Percentiles rank a stretch among this genome's conserved stretches.
phyloP scores from a whole-genome alignment of 768 basidiomycete genomes.

The Pleurotus salmoneostramineus region DNA sequence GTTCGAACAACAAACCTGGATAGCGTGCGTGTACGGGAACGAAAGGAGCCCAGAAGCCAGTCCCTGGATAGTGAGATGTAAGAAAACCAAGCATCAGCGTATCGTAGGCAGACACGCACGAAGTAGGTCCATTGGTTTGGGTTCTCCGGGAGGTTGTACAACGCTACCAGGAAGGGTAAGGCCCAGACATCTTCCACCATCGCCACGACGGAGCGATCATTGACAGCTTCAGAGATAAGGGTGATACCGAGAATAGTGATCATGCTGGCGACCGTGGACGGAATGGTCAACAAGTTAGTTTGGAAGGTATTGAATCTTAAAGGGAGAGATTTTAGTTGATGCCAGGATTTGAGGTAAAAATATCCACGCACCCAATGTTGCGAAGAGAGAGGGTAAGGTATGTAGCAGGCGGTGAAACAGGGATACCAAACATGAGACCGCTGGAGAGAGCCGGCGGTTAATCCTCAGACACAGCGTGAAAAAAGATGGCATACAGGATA shows the following conservation, averaged over 20 bases:
- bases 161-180: slow-evolving; percentile 55
- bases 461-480: background rate
- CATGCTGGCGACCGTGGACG: slow-evolving; percentile 46
- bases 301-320: slow-evolving; percentile 56
- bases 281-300: slow-evolving; percentile 60
- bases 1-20: too few relatives aligned
- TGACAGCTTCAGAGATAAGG: slow-evolving; percentile 45
- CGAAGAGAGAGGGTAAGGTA: slow-evolving; percentile 60
- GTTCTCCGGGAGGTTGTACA: slow-evolving; percentile 43
- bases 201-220: slow-evolving; percentile 51
- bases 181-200: slow-evolving; percentile 57
- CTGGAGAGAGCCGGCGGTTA: slow-evolving; percentile 19
- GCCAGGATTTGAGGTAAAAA: too few relatives aligned
- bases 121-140: slow-evolving; percentile 53
- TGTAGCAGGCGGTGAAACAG: slow-evolving; percentile 39
- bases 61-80: slow-evolving; percentile 22
- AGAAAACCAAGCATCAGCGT: background rate
- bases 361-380: slow-evolving; percentile 46
- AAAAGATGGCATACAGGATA: slow-evolving; percentile 41
- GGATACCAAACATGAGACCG: slow-evolving; percentile 51
- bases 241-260: slow-evolving; percentile 48
- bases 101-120: slow-evolving; percentile 30
- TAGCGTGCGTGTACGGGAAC: slow-evolving; percentile 30
- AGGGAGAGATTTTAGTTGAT: too few relatives aligned
- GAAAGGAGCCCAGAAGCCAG: slow-evolving; percentile 40